Evolutionary conservation across 2,329 filamentous ascomycete genomes (phyloP).

Genomic region (Sarocladium kiliense): DNA sequence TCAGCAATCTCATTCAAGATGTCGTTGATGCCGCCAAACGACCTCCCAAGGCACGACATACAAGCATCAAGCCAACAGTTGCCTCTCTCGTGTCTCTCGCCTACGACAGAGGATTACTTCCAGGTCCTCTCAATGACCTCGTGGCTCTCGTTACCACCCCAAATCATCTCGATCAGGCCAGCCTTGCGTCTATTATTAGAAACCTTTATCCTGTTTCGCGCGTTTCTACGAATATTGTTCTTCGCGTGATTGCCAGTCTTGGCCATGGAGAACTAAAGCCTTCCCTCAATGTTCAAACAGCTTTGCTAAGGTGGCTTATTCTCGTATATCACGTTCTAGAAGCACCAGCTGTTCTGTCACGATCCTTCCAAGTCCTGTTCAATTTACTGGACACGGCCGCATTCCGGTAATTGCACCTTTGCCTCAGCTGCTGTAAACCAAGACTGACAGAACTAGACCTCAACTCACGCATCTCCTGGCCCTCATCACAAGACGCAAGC

Average conservation of each 20-base stretch:
- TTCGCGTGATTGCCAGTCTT: slow-evolving; percentile 66
- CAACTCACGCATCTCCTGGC: slow-evolving; percentile 73
- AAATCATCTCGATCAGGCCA: slow-evolving; percentile 71
- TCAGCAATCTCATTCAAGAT: slow-evolving; percentile 30
- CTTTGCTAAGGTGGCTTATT: slow-evolving; percentile 73
- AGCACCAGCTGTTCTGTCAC: slow-evolving; percentile 56
- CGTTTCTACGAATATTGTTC: slow-evolving; percentile 54
- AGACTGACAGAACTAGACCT: slow-evolving; percentile 34
- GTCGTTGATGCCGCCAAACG: slow-evolving; percentile 42
- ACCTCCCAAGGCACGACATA: slow-evolving; percentile 60
- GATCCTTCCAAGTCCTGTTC: slow-evolving; percentile 72
- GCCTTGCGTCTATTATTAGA: slow-evolving; percentile 61
- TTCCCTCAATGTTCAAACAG: slow-evolving; percentile 62
- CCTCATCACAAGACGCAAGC: slow-evolving; percentile 71
- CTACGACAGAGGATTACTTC: slow-evolving; percentile 63
- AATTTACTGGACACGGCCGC: slow-evolving; percentile 77
- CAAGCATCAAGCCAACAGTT: slow-evolving; percentile 58
- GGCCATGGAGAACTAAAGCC: slow-evolving; percentile 75
- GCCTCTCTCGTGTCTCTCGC: slow-evolving; percentile 57
- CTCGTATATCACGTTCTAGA: slow-evolving; percentile 69
- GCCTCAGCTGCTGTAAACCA: background rate
- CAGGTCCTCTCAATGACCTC: slow-evolving; percentile 54
- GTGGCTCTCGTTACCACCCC: slow-evolving; percentile 62
- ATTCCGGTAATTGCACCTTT: slow-evolving; percentile 46
- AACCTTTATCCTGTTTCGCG: slow-evolving; percentile 69